phyloP scores from a whole-genome alignment of 2,329 filamentous ascomycete genomes.

The Eutypella sp. region DNA sequence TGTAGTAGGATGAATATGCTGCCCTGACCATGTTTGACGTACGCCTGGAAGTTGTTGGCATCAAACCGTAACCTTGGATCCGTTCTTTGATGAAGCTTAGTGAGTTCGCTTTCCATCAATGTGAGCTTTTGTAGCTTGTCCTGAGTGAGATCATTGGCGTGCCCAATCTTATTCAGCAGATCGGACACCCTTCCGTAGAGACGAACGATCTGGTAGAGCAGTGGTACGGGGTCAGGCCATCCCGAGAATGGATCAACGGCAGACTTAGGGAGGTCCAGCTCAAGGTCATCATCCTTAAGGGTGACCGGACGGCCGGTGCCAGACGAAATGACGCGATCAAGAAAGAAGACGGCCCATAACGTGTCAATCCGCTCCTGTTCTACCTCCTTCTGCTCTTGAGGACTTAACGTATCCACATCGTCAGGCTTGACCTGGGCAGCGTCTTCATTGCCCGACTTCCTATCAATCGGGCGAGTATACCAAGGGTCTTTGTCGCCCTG shows the following conservation, averaged over 20 bases:
- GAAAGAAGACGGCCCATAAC: slow-evolving; percentile 85
- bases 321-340: slow-evolving; percentile 82
- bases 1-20: slow-evolving; percentile 84
- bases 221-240: slow-evolving; percentile 75
- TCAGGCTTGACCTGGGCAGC: slow-evolving; percentile 31
- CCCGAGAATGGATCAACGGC: slow-evolving; percentile 50
- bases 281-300: slow-evolving; percentile 78
- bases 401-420: slow-evolving; percentile 37
- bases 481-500: slow-evolving; percentile 49
- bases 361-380: slow-evolving; percentile 82
- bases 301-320: slow-evolving; percentile 82
- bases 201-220: slow-evolving; percentile 77
- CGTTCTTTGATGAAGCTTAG: slow-evolving; percentile 65
- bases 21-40: slow-evolving; percentile 73
- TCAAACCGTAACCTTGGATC: slow-evolving; percentile 76
- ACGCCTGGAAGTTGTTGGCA: slow-evolving; percentile 78
- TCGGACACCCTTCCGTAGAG: slow-evolving; percentile 82
- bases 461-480: slow-evolving; percentile 41
- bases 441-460: slow-evolving; percentile 24
- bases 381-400: slow-evolving; percentile 55
- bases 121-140: slow-evolving; percentile 68
- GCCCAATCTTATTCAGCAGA: slow-evolving; percentile 73
- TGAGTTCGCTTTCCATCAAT: slow-evolving; percentile 77
- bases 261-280: slow-evolving; percentile 62
- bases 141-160: slow-evolving; percentile 66